Evolutionary conservation across 768 basidiomycete species (phyloP), one percentile per base, ranked within the genome.

Genomic region (Russula brevipes): DNA sequence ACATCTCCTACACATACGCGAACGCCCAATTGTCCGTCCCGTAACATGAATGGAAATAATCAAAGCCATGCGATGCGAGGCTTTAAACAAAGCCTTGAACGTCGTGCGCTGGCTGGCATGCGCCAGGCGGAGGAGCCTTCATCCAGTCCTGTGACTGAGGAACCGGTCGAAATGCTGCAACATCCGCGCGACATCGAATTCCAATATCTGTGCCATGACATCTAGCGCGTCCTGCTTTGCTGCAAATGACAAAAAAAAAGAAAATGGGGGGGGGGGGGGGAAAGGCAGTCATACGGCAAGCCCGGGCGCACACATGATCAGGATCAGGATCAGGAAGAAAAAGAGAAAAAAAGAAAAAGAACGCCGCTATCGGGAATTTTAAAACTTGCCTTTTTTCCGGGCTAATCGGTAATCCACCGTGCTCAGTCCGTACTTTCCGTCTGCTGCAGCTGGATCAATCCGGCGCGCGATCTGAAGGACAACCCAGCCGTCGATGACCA

Each of bases 401-500:
- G 44, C 52, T 17, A 31, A 46, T 17, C 39, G 44, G 17, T n/a
- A 24, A 8, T 47, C 56, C n/a, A 60, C 35, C 4, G n/a, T n/a
- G 31, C n/a, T 6, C 14, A 4, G 24, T 1, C 24, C 24, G 24
- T 24, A 24, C 24, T 24, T 41, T 7, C 24, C 47, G 4, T 24
- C 11, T 9, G 47, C 1, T 24, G n/a, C 39, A 31, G 6, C 50
- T 24, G 14, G 50, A 60, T 47, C 36, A 35, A 54, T 19, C 44
- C 59, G 52, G 9, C 30, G 38, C 5, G 52, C 59, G 17, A 54
- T 35, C 12, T 54, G 59, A 31, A 60, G 59, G 35, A 47, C 8
- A 44, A 54, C 31, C 52, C 52, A 60, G 10, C 52, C 59, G 36
- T 60, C 59, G 24, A 38, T 17, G 24, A 54, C 45, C 10, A 60